phyloP scores from a whole-genome alignment of 768 basidiomycete genomes.

The Macrolepiota dolichaula region DNA sequence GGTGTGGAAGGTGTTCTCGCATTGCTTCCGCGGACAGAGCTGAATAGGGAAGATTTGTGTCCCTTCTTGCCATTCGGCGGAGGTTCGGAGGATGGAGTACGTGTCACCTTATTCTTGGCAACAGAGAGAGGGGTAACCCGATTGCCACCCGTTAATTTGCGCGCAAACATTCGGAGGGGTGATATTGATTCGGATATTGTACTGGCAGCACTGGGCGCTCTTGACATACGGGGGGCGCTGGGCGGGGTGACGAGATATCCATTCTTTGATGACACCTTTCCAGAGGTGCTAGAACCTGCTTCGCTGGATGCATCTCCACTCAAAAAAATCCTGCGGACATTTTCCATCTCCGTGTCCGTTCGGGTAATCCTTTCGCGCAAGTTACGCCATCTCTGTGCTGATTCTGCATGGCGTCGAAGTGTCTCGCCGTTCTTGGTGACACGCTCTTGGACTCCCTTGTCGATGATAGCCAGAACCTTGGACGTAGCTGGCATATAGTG shows the following conservation, averaged over 20 bases:
- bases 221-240: constrained; percentile 40
- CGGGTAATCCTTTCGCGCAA: constrained; percentile 75
- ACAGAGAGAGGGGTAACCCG: constrained; percentile 29
- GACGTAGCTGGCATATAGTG: constrained; percentile 94
- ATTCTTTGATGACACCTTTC: constrained; percentile 46
- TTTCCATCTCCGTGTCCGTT: constrained; percentile 82
- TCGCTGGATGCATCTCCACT: constrained; percentile 61
- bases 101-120: constrained; percentile 41
- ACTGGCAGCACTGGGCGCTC: constrained; percentile 44
- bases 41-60: constrained; percentile 64
- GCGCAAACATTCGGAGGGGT: constrained; percentile 75
- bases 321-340: constrained; percentile 55
- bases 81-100: constrained; percentile 55
- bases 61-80: constrained; percentile 39
- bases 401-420: constrained; percentile 84
- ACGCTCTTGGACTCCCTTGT: constrained; percentile 89
- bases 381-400: constrained; percentile 80
- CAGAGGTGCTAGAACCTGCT: constrained; percentile 66
- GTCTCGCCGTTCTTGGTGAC: constrained; percentile 98
- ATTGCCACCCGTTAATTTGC: constrained; percentile 54
- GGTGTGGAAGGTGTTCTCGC: constrained; percentile 41
- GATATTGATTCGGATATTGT: constrained; percentile 76
- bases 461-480: constrained; percentile 90
- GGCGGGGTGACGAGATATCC: constrained; percentile 65
- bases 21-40: constrained; percentile 36